Percentiles rank a stretch among this genome's conserved stretches.
Conservation (phyloP, 116 monocot species). For the Trichopus zeylanicus region DNA sequence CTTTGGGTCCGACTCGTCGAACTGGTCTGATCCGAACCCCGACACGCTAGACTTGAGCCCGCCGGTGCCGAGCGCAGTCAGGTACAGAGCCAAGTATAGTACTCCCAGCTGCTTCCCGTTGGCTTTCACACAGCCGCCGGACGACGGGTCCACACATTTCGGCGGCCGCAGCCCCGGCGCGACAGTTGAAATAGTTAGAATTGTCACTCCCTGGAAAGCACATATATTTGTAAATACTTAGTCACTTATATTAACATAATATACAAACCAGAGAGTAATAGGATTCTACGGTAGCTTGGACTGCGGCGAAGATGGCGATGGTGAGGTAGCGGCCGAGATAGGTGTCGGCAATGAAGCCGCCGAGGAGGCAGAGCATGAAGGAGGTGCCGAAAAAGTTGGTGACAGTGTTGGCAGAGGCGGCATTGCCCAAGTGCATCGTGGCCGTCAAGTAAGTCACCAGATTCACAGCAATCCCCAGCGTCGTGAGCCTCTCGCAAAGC, state of each 20-base stretch:
- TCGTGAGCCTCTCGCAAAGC: conserved; percentile 77
- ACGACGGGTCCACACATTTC: conserved; percentile 18
- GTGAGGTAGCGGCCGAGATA: conserved; percentile 91
- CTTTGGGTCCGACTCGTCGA: conserved; percentile 54
- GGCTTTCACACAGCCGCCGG: conserved; percentile 32
- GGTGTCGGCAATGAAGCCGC: conserved; percentile 90
- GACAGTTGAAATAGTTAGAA: conserved; percentile 76
- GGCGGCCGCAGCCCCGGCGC: conserved; percentile 59
- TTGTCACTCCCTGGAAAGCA: conserved; percentile 47
- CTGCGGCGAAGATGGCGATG: conserved; percentile 73
- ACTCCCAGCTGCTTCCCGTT: conserved; percentile 46
- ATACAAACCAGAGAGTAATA: not conserved
- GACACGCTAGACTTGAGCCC: conserved; percentile 94
- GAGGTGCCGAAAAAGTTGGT: conserved; percentile 92
- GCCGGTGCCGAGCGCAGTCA: conserved; percentile 78
- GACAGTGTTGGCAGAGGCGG: conserved; percentile 71
- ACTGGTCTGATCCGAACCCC: conserved; percentile 92
- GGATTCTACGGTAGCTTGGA: conserved; percentile 49
- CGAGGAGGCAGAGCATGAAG: conserved; percentile 85
- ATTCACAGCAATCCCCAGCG: conserved; percentile 81
- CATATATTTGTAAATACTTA: not conserved
- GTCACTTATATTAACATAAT: not conserved
- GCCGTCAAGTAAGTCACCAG: conserved; percentile 83
- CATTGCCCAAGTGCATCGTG: conserved; percentile 88
- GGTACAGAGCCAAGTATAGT: conserved; percentile 66